phyloP scores from a whole-genome alignment of 768 basidiomycete species.

The Dioszegia crocea region DNA sequence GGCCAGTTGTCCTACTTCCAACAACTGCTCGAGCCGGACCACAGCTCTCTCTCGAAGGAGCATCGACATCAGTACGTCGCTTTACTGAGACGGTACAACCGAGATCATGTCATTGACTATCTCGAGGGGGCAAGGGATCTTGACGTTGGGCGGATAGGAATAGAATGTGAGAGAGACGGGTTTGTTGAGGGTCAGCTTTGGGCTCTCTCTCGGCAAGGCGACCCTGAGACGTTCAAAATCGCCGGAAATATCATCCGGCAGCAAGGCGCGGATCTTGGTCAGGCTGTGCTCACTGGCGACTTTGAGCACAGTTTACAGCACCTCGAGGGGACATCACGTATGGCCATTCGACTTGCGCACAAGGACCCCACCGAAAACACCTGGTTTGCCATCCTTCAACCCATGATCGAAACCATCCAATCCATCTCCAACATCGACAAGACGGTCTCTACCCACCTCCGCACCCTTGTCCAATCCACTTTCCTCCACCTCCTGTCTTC shows the following conservation, averaged over 20 bases:
- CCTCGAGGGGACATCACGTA: slow-evolving; percentile 60
- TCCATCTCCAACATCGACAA: slow-evolving; percentile 49
- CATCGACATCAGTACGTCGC: slow-evolving; percentile 64
- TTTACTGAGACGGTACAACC: slow-evolving; percentile 69
- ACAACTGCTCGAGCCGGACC: slow-evolving; percentile 61
- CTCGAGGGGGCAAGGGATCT: slow-evolving; percentile 57
- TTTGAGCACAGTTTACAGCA: slow-evolving; percentile 22
- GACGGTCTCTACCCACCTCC: slow-evolving; percentile 31
- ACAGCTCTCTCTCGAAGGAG: not conserved
- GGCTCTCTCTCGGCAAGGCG: slow-evolving; percentile 64
- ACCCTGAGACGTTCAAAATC: slow-evolving; percentile 63
- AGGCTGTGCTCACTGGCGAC: slow-evolving; percentile 16
- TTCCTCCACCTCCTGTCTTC: slow-evolving; percentile 60
- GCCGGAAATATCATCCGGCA: slow-evolving; percentile 54
- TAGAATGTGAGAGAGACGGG: slow-evolving; percentile 63
- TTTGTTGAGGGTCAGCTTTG: slow-evolving; percentile 78
- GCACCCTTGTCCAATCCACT: slow-evolving; percentile 5
- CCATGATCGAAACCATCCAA: slow-evolving; percentile 76
- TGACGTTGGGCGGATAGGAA: slow-evolving; percentile 59
- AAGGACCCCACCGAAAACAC: slow-evolving; percentile 70
- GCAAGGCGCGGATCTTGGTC: slow-evolving; percentile 29
- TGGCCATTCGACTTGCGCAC: slow-evolving; percentile 67
- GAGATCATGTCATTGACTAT: slow-evolving; percentile 60
- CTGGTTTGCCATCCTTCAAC: slow-evolving; percentile 80
- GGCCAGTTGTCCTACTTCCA: slow-evolving; percentile 73